Base-by-base conservation (phyloP, 768 basidiomycete species). In the Tulasnella sp. region DNA sequence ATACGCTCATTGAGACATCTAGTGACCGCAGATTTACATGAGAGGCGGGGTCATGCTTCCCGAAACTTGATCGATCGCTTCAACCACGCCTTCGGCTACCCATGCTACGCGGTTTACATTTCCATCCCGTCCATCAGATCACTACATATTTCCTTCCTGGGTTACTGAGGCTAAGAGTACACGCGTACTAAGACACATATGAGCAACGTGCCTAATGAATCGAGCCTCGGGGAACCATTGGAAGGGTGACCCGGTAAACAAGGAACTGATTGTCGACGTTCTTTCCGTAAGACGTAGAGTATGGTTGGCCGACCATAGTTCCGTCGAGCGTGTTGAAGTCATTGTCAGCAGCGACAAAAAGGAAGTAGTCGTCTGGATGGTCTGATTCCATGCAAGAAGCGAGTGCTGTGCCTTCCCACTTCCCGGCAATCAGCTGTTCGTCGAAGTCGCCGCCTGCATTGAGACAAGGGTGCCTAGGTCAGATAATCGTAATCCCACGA, bases 371-470 rank as follows among this genome's bases (percentile, higher is more conserved):
- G 74, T 90, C 79, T 0, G 89, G 89, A 78, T 80, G 83, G 0
- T 75, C 78, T 1, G 81, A 78, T 74, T 87, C 87, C 9, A 81
- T 77, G n/a, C 83, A 83, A 0, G 88, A 83, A 2, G 85, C 88
- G 6, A 90, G 80, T 6, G 87, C 85, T 19, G 88, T 80, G 1
- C 85, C 86, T 76, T 90, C 89, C 87, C 88, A 90, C 79, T 90
- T 90, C 0, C 83, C 84, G 74, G 84, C 83, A 65, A 90, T 84
- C n/a, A 88, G 81, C 0, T 83, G 85, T 37, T 80, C 74, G 73
- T 88, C 84, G 69, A 82, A 78, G 3, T 84, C 84, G 36, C 82
- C 79, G 67, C 82, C 86, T 87, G 67, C 3, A 3, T 19, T 44
- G 39, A 7, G 69, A 29, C 32, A 22, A 26, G 74, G 29, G 22